Evolutionary conservation across 208 protist genomes (phyloP), one percentile per base, ranked within the genome.

Genomic region (Acanthamoeba castellanii): DNA sequence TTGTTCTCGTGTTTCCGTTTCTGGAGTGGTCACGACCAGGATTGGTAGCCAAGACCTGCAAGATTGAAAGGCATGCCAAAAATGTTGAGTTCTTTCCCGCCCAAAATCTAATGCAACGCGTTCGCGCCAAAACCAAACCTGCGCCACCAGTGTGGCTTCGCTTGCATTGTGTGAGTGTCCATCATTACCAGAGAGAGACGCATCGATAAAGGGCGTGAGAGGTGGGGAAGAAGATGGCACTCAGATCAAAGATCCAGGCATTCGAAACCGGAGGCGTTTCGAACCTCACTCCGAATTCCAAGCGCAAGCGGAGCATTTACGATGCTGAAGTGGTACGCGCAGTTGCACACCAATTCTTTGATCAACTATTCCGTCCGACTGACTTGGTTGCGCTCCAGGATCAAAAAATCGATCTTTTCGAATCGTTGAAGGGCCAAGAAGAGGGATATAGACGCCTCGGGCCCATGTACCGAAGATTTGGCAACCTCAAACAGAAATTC

Each of bases 271-370:
- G 74, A 34, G 78, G 52, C 50, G 78, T 87, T 42, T 64, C 78
- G 27, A 87, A 87, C 32, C 32, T 42, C 50, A 64, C 78, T 64
- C 50, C 78, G 4, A 87, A 55, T n/a, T 64, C 78, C 42, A 87
- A 87, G 50, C 78, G 78, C 47, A 87, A 87, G 78, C 78, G 78
- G 3, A 87, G 78, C 78, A n/a, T 87, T 7, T 87, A 87, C 20
- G 78, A 87, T 61, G 47, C 50, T 22, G 78, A 87, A 87, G 78
- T 87, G 78, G 78, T 87, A 87, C 18, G 52, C 37, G 7, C 25
- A 25, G 52, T 32, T 0, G 37, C 55, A 18, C 59, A 0, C 22
- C 27, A 74, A 37, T n/a, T 30, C 2, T 2, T 30, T 45, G 70
- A 78, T 3, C 37, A 42, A 42, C 37, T 42, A 78, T 78, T 78